These are phyloP conservation scores for Musa acuminata DNA, from an alignment of 176 grass and related monocot species.

Conservation along the genomic window DNA sequence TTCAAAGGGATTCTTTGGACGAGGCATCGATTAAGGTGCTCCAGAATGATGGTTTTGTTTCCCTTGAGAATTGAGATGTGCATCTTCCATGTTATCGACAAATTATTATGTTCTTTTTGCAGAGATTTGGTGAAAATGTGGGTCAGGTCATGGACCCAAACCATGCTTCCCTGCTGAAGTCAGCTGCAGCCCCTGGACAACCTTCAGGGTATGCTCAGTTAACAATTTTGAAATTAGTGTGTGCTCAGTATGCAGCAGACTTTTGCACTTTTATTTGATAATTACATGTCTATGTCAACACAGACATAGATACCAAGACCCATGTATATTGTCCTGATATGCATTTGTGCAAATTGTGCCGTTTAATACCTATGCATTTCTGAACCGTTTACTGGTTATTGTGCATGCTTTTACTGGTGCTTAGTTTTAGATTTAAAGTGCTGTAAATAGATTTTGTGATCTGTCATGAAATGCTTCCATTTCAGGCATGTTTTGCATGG, in stretches of 20 bases:
- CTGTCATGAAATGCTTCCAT: not conserved
- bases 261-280: too few relatives aligned
- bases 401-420: not conserved
- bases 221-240: not conserved
- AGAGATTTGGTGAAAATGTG: conserved; percentile 78
- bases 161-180: conserved; percentile 64
- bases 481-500: conserved; percentile 88
- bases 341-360: too few relatives aligned
- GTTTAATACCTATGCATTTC: too few relatives aligned
- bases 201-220: conserved; percentile 53
- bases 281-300: not conserved
- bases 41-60: not conserved
- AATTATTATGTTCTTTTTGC: conserved; percentile 19
- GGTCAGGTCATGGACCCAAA: conserved; percentile 63
- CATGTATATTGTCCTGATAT: too few relatives aligned
- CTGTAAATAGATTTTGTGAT: not conserved
- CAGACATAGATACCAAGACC: too few relatives aligned
- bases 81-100: too few relatives aligned
- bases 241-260: too few relatives aligned
- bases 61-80: not conserved
- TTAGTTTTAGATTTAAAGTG: not conserved
- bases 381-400: too few relatives aligned
- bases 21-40: not conserved
- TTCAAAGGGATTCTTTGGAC: not conserved
- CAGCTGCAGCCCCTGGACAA: conserved; percentile 60